Evolutionary conservation across 371 early-diverging fungal genomes (phyloP), one percentile per base, ranked within the genome.

Genomic region (Rhizopus delemar): DNA sequence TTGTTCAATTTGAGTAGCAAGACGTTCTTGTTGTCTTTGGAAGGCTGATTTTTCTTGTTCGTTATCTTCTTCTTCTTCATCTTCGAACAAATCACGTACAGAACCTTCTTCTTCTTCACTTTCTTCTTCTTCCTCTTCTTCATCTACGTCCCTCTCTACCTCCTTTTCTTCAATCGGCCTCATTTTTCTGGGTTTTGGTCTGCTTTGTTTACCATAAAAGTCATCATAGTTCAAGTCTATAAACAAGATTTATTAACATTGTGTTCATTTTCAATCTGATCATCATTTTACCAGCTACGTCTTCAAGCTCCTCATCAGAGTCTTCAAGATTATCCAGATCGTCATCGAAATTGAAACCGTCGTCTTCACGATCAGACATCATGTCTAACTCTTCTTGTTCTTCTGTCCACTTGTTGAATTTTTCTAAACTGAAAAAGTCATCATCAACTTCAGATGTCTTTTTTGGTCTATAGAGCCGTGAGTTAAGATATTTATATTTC

Each of bases 1-100:
- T 60, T 82, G 77, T 31, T 85, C 81, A 58, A 97, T 97, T 63
- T 88, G 67, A 41, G 45, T 52, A 8, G 49, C 52, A 11, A 67
- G 29, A 66, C 60, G 79, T 45, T 77, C 80, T 63, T 93, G 93
- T 63, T 87, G 81, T 61, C 82, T 83, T 74, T 96, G 90, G 54
- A 90, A 92, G 8, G 81, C 76, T 12, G 95, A 93, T 34, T 62
- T 66, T 48, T 74, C 77, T 39, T 56, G 70, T 22, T 63, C 57
- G 46, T 55, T 73, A 13, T 49, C 60, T 45, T 60, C 57, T 53
- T 73, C 81, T 16, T 75, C 72, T 5, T 84, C 87, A 1, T 76
- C 84, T 1, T 77, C 86, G 60, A 84, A 78, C 8, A 88, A 69
- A 65, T 82, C 74, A 11, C 80, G 73, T 6, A 72, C 78, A 49